These are phyloP conservation scores for Aristolochia contorta DNA, from an alignment of 164 flowering plant genomes.

Conservation along the genomic window DNA sequence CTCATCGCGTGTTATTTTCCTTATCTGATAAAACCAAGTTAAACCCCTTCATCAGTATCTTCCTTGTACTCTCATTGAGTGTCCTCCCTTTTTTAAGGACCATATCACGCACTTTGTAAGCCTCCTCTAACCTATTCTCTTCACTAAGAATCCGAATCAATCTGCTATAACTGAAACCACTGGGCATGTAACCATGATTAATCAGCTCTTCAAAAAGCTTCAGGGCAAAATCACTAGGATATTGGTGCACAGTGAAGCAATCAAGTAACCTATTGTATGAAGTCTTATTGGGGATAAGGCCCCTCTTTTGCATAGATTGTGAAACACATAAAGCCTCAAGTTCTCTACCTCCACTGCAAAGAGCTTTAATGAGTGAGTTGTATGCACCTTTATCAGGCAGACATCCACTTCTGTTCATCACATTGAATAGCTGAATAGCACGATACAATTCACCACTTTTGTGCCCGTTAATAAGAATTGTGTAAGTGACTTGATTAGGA, in stretches of 20 bases:
- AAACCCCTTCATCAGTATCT: too few relatives aligned
- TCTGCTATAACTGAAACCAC: conserved; percentile 15
- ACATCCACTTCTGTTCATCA: conserved; percentile 36
- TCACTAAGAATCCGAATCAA: conserved; percentile 18
- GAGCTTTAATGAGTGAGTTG: conserved; percentile 39
- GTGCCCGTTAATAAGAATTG: conserved; percentile 46
- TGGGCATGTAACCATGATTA: conserved; percentile 25
- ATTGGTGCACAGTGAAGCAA: conserved; percentile 16
- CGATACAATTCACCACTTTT: conserved; percentile 28
- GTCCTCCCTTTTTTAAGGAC: neutral
- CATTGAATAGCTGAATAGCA: conserved; percentile 38
- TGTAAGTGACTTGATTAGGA: conserved; percentile 55
- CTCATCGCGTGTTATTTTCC: too few relatives aligned
- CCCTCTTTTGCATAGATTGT: conserved; percentile 42
- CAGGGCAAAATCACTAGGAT: conserved; percentile 19
- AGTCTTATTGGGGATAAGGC: conserved; percentile 29
- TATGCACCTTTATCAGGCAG: conserved; percentile 33
- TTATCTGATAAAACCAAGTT: too few relatives aligned
- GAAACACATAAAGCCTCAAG: conserved; percentile 36
- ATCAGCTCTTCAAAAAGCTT: conserved; percentile 41
- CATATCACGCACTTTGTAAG: neutral
- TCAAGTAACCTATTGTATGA: conserved; percentile 32
- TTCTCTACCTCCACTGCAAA: conserved; percentile 32
- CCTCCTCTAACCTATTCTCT: conserved; percentile 20
- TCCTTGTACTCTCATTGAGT: too few relatives aligned